Evolutionary conservation across 169 alveolate species (phyloP).

Genomic region (Blepharisma undulans): DNA sequence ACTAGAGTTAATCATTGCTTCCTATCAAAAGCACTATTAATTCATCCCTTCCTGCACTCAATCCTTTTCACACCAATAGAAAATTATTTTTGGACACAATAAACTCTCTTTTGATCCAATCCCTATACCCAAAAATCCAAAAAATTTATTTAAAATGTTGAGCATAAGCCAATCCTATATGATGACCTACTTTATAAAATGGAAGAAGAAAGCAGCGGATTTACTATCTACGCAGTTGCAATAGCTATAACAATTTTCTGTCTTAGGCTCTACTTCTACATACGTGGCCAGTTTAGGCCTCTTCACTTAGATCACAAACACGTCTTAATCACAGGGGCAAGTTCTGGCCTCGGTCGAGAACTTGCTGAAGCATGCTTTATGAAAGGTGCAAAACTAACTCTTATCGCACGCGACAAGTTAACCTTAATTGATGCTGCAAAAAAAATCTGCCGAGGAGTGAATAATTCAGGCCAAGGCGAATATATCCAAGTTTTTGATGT

Average conservation of each 20-base stretch:
- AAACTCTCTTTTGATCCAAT: too few species aligned
- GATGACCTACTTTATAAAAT: not conserved
- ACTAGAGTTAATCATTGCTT: too few species aligned
- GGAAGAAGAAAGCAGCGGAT: not conserved
- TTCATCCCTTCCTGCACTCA: too few species aligned
- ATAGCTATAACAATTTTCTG: not conserved
- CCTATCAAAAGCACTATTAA: too few species aligned
- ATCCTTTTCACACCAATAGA: too few species aligned
- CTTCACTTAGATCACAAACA: not conserved
- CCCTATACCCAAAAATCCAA: not conserved
- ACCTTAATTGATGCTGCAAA: not conserved
- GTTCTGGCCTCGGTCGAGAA: conserved; percentile 33
- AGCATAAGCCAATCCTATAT: not conserved
- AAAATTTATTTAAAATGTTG: not conserved
- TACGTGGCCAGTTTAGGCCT: conserved; percentile 7
- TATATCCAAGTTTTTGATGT: conserved; percentile 11
- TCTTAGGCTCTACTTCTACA: conserved; percentile 13
- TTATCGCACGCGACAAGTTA: not conserved
- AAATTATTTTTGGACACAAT: too few species aligned
- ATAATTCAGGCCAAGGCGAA: conserved; percentile 18
- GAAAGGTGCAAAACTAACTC: conserved; percentile 24
- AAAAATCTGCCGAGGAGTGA: not conserved
- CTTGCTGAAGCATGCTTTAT: not conserved
- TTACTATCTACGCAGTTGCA: not conserved
- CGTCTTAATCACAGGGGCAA: conserved; percentile 19